Conservation (phyloP, 2,329 filamentous ascomycete species). For the Hymenoscyphus albidus region DNA sequence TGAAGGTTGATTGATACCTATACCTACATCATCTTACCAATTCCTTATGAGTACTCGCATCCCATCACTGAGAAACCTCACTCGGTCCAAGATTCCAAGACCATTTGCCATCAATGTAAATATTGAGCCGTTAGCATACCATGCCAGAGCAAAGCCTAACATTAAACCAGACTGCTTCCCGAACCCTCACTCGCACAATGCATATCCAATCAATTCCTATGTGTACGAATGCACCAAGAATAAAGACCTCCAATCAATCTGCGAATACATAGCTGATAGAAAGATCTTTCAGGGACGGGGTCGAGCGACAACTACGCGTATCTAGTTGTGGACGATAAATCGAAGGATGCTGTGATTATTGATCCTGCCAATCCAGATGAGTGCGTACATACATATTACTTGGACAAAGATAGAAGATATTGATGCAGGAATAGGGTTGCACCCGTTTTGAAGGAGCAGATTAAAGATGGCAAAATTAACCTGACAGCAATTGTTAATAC, state of each 20-base stretch:
- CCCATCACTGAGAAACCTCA: not conserved
- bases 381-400: conserved; percentile 44
- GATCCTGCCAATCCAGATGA: conserved; percentile 77
- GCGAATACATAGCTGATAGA: not conserved
- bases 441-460: conserved; percentile 68
- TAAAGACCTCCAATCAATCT: conserved; percentile 9
- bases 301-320: conserved; percentile 82
- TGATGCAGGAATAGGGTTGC: conserved; percentile 46
- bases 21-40: not conserved
- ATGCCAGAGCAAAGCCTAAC: conserved; percentile 4
- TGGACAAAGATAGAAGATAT: not conserved
- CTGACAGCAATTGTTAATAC: conserved; percentile 91
- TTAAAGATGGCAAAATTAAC: conserved; percentile 69
- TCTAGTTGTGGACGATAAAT: conserved; percentile 72
- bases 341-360: conserved; percentile 73
- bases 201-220: conserved; percentile 86
- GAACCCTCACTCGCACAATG: conserved; percentile 49
- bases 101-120: not conserved
- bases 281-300: conserved; percentile 59
- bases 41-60: not conserved
- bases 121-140: not conserved
- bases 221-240: conserved; percentile 59
- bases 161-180: conserved; percentile 20
- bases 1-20: not conserved
- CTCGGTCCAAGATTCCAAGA: not conserved